A percentile compares a stretch with the other conserved stretches of the same genome.
phyloP scores from a whole-genome alignment of 345 rosid species.

The Odontarrhena argentea region DNA sequence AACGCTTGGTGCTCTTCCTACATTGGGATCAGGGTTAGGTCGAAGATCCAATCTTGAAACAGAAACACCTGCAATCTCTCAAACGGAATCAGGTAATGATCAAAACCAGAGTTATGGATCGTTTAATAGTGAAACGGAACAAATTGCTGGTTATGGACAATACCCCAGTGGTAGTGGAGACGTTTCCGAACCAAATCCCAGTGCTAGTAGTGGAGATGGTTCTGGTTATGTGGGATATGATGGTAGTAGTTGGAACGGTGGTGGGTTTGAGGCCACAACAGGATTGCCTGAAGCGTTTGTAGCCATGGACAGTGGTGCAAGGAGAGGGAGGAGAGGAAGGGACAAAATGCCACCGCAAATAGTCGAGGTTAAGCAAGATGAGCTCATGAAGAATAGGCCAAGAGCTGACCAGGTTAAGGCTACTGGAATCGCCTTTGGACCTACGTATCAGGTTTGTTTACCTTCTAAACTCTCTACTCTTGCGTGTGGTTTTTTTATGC shows the following conservation, averaged over 20 bases:
- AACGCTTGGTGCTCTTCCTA: conserved; percentile 61
- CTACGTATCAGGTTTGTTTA: conserved; percentile 76
- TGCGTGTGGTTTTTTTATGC: neutral
- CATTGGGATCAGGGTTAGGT: conserved; percentile 58
- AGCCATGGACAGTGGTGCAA: conserved; percentile 44
- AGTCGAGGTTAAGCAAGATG: conserved; percentile 94
- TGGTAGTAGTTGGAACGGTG: conserved; percentile 47
- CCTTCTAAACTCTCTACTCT: conserved; percentile 20
- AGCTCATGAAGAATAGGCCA: conserved; percentile 89
- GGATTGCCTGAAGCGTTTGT: conserved; percentile 40
- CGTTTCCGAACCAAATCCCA: conserved; percentile 39
- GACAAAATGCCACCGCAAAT: conserved; percentile 66
- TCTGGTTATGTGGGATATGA: conserved; percentile 46
- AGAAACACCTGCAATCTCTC: conserved; percentile 41
- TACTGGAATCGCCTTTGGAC: conserved; percentile 96
- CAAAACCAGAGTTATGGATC: conserved; percentile 41
- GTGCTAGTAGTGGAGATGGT: conserved; percentile 33
- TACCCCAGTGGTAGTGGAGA: conserved; percentile 31
- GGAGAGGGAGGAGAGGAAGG: conserved; percentile 76
- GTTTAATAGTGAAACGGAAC: conserved; percentile 31
- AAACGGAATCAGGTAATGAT: conserved; percentile 34
- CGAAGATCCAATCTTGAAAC: conserved; percentile 69
- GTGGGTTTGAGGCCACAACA: conserved; percentile 32
- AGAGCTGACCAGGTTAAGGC: conserved; percentile 82
- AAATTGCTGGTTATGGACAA: conserved; percentile 41